Percentiles rank a stretch among this genome's conserved stretches.
Evolutionary conservation across 2,329 filamentous ascomycete genomes (phyloP).

Genomic region (Calonectria montana): DNA sequence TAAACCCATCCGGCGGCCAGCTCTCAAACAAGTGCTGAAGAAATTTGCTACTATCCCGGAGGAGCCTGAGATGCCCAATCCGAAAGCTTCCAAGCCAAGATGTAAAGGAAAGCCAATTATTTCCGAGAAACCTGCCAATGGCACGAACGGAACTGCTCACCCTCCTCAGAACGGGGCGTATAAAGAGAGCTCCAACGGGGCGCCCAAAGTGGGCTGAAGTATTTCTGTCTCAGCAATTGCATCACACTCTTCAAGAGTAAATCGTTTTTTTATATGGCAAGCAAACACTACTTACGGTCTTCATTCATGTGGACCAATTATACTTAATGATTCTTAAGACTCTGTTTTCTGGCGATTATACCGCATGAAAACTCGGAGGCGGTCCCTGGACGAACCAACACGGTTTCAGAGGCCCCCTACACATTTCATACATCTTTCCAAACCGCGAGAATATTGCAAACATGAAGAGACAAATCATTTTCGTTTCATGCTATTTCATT

Average conservation of each 20-base stretch:
- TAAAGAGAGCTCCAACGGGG: not conserved
- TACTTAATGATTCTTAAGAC: not conserved
- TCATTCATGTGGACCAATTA: not conserved
- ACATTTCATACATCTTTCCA: not conserved
- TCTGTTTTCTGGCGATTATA: not conserved
- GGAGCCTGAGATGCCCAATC: conserved; percentile 56
- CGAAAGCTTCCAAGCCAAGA: not conserved
- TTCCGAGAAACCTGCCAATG: conserved; percentile 30
- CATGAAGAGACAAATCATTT: conserved; percentile 1
- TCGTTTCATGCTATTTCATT: conserved; percentile 8
- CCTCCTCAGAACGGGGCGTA: not conserved
- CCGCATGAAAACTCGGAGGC: too few relatives aligned
- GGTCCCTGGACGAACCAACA: not conserved
- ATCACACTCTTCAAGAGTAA: not conserved
- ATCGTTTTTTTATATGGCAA: not conserved
- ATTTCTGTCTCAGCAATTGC: not conserved
- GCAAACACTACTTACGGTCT: not conserved
- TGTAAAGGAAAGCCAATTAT: conserved; percentile 29
- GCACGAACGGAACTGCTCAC: conserved; percentile 30
- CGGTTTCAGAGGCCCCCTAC: not conserved
- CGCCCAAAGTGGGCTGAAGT: conserved; percentile 34
- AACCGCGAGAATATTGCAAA: not conserved
- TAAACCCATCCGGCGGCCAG: conserved; percentile 82
- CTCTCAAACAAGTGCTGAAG: conserved; percentile 86
- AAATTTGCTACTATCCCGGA: conserved; percentile 86